These are phyloP conservation scores for Phellinidium pouzarii DNA, from an alignment of 1,284 basidiomycete genomes.

Conservation along the genomic window DNA sequence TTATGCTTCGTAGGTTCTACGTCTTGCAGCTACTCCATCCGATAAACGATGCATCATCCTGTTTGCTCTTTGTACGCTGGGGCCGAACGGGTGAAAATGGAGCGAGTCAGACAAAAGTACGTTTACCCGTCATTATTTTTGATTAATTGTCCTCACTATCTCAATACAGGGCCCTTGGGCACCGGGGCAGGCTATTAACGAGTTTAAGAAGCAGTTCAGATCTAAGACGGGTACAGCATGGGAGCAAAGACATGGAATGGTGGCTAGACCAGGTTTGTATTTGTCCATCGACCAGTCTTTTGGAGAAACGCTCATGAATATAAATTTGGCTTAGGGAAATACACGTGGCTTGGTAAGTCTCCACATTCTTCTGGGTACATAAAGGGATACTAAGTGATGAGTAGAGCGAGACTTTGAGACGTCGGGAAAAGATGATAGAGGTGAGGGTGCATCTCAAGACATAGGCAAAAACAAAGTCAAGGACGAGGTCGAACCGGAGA, in stretches of 20 bases:
- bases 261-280: conserved; percentile 37
- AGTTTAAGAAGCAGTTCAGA: conserved; percentile 61
- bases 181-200: conserved; percentile 32
- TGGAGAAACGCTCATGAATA: background rate
- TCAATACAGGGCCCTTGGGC: conserved; percentile 31
- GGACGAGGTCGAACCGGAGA: conserved; percentile 30
- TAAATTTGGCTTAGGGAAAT: conserved; percentile 40
- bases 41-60: conserved; percentile 33
- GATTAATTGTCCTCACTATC: background rate
- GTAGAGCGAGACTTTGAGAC: conserved; percentile 48
- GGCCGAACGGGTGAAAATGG: conserved; percentile 56
- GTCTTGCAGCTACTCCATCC: conserved; percentile 57
- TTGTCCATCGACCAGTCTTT: background rate
- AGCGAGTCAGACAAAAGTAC: conserved; percentile 43
- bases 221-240: conserved; percentile 45
- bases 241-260: conserved; percentile 50
- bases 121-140: background rate
- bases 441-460: conserved; percentile 23
- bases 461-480: conserved; percentile 32
- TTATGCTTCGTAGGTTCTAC: conserved; percentile 44
- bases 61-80: conserved; percentile 50
- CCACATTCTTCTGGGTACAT: background rate
- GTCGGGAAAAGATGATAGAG: conserved; percentile 35
- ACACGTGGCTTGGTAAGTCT: conserved; percentile 47
- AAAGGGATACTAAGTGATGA: background rate